These are phyloP conservation scores for Sporothrix brasiliensis DNA, from an alignment of 2,329 filamentous ascomycete genomes.

Conservation along the genomic window DNA sequence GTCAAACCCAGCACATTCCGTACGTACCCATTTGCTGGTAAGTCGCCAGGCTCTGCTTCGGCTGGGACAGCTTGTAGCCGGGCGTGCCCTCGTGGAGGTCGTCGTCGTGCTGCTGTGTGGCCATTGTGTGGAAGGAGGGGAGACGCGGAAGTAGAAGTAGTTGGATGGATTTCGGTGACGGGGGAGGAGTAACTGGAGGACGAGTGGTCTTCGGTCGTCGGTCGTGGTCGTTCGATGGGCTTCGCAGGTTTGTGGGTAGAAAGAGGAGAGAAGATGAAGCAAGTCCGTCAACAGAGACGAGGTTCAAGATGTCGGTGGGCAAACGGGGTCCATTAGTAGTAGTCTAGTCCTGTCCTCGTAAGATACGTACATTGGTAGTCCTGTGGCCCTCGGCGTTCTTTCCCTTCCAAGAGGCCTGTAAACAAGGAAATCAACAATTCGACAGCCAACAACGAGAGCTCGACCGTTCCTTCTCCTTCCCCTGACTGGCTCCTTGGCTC, in stretches of 20 bases:
- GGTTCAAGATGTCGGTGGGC: constrained; percentile 18
- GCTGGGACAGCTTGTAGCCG: constrained; percentile 96
- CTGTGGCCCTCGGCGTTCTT: background rate
- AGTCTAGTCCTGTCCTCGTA: background rate
- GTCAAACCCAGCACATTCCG: constrained; percentile 20
- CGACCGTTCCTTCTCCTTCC: background rate
- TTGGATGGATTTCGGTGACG: background rate
- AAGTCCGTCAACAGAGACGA: background rate
- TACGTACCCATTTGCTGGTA: constrained; percentile 84
- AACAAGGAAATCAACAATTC: constrained; percentile 2
- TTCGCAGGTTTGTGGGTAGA: background rate
- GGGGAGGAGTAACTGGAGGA: background rate
- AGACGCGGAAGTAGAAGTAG: background rate
- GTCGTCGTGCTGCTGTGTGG: constrained; percentile 66
- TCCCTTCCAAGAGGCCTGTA: background rate
- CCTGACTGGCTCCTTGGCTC: constrained; percentile 20
- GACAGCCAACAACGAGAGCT: background rate
- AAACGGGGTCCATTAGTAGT: constrained; percentile 18
- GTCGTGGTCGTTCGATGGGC: background rate
- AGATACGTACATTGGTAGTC: background rate
- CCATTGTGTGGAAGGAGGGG: constrained; percentile 57
- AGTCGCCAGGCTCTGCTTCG: constrained; percentile 93
- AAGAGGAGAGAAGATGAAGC: background rate
- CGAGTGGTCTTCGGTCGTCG: background rate
- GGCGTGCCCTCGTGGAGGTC: constrained; percentile 87